Base-by-base conservation (phyloP, 1,284 basidiomycete species). In the Cutaneotrichosporon cutaneum region DNA sequence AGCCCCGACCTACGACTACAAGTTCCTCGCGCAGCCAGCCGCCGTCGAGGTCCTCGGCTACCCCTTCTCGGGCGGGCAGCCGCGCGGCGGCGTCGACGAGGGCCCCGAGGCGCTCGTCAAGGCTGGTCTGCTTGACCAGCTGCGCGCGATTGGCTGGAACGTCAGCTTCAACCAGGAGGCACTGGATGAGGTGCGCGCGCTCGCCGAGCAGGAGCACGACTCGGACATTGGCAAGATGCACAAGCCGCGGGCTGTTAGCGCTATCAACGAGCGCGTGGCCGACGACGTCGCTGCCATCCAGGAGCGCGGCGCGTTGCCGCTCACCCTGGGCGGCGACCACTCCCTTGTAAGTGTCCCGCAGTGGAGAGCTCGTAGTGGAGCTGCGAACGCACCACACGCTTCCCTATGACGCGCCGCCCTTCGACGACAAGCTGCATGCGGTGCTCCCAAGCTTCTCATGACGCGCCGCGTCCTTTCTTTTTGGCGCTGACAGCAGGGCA, bases 301-400 rank as follows among this genome's bases (percentile, higher is more conserved):
- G 36, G 85, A 84, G 78, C 85, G 86, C 58, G 93, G 94, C 10
- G 85, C 88, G 73, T 82, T 99, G 44, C 90, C 94, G 3, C 82
- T 99, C 16, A 98, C 94, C 1, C 82, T 99, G n/a, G 96, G 95
- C 18, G 96, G 96, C 13, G 94, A 98, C 77, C 94, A 98, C 80
- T 94, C 91, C 58, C 80, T 98, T 75, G 91, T 90, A 66, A 65
- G 88, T 52, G 8, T 39, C 7, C 26, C 50, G 13, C 30, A 16
- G 24, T 24, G 22, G 45, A 27, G 9, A n/a, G n/a, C n/a, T n/a
- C n/a, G n/a, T n/a, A n/a, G n/a, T 16, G 13, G 24, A 14, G 22
- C 24, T 4, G 45, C n/a, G n/a, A n/a, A n/a, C n/a, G n/a, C n/a
- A n/a, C n/a, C n/a, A n/a, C n/a, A n/a, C n/a, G n/a, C n/a, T n/a